Conservation (phyloP, 2,329 filamentous ascomycete genomes). For the Xylaria sp. region DNA sequence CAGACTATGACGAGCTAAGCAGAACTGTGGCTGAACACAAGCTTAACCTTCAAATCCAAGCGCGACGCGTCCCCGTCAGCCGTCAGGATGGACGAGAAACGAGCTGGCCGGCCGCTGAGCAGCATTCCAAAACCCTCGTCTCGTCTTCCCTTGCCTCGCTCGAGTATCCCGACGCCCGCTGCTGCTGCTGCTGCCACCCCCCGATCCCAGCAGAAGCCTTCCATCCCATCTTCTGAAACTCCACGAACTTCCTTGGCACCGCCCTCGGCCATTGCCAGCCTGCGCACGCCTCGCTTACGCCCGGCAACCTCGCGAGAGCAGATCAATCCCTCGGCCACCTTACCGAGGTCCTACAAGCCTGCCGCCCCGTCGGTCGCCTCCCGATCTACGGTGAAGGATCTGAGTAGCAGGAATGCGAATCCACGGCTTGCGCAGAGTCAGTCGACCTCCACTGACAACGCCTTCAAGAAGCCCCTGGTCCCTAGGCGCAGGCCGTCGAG, state of each 20-base stretch:
- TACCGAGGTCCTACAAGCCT: constrained; percentile 42
- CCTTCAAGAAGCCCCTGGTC: constrained; percentile 40
- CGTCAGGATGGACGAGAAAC: constrained; percentile 46
- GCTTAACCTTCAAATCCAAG: neutral
- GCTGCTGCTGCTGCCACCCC: constrained; percentile 28
- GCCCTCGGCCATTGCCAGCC: constrained; percentile 31
- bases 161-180: constrained; percentile 38
- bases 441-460: constrained; percentile 34
- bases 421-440: constrained; percentile 32
- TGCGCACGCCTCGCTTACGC: constrained; percentile 43
- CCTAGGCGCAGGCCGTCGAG: constrained; percentile 42
- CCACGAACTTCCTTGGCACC: constrained; percentile 37
- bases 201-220: constrained; percentile 24
- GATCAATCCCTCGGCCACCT: constrained; percentile 39
- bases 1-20: constrained; percentile 11
- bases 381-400: constrained; percentile 38
- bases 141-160: constrained; percentile 48
- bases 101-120: constrained; percentile 39
- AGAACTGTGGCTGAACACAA: neutral
- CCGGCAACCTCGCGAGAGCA: constrained; percentile 45
- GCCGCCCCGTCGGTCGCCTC: constrained; percentile 40
- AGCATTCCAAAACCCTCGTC: constrained; percentile 48
- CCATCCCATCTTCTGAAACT: constrained; percentile 33
- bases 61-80: constrained; percentile 6
- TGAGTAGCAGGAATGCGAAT: constrained; percentile 38